Evolutionary conservation across 257 asterid species (phyloP).

Genomic region (Solanum tarijense): DNA sequence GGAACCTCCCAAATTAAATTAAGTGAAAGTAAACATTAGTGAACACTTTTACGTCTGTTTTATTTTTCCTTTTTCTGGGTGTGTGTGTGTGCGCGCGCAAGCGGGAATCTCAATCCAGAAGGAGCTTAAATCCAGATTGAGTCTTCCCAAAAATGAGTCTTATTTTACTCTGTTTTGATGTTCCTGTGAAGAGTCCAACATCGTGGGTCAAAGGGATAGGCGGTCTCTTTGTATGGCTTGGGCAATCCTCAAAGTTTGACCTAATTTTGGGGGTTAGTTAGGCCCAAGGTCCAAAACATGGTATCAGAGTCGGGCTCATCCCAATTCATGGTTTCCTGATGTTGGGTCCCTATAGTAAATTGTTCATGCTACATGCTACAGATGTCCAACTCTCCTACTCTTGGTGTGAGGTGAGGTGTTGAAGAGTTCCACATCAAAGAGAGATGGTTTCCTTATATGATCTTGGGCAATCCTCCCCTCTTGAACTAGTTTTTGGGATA

Average conservation of each 20-base stretch:
- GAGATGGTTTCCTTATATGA: neutral
- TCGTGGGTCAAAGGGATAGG: neutral
- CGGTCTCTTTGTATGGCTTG: neutral
- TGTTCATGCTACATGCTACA: neutral
- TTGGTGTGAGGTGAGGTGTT: neutral
- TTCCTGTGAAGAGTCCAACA: neutral
- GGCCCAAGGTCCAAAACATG: neutral
- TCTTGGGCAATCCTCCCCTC: neutral
- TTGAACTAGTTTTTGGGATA: neutral
- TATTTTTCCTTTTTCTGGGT: neutral
- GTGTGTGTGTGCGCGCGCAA: neutral
- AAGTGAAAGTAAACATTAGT: neutral
- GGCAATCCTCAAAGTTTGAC: neutral
- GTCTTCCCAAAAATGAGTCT: neutral
- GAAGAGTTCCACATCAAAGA: neutral
- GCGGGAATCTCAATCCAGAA: neutral
- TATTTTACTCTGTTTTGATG: neutral
- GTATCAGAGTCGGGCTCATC: neutral
- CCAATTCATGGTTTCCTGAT: neutral
- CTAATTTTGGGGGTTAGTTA: neutral
- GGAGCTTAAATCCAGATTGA: neutral
- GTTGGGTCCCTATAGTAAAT: neutral
- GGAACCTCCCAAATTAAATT: neutral
- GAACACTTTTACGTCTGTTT: neutral
- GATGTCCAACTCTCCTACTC: neutral